These are phyloP conservation scores for Globisporangium parvum DNA, from an alignment of 352 stramenopile species.

Conservation along the genomic window DNA sequence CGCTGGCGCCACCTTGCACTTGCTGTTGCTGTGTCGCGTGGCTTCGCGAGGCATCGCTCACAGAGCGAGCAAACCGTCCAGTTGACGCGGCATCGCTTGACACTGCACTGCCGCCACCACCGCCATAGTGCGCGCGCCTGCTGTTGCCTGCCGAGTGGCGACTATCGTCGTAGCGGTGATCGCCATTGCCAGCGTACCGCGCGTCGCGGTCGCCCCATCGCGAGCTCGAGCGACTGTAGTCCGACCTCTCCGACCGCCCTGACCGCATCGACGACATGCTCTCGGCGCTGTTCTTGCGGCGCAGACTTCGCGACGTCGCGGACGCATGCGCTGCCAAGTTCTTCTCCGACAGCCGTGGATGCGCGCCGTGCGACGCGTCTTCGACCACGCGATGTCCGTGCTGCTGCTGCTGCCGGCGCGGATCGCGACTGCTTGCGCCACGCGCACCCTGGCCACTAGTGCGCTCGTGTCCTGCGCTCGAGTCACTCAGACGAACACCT, in stretches of 20 bases:
- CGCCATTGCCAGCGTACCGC: slow-evolving; percentile 1
- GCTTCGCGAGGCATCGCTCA: slow-evolving; percentile 7
- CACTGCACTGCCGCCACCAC: not conserved
- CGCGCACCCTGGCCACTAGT: not conserved
- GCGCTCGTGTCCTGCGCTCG: slow-evolving; percentile 3
- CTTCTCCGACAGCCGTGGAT: slow-evolving; percentile 13
- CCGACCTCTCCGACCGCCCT: slow-evolving; percentile 19
- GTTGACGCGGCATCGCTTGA: not conserved
- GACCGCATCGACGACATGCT: slow-evolving; percentile 47
- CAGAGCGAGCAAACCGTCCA: slow-evolving; percentile 6
- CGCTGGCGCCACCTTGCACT: not conserved
- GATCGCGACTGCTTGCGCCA: slow-evolving; percentile 6
- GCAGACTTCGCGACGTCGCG: slow-evolving; percentile 19
- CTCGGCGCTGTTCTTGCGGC: slow-evolving; percentile 49
- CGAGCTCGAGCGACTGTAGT: slow-evolving; percentile 11
- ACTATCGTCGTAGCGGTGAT: slow-evolving; percentile 12
- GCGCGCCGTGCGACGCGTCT: slow-evolving; percentile 17
- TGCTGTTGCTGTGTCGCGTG: not conserved
- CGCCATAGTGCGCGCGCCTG: not conserved
- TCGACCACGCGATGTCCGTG: slow-evolving; percentile 17
- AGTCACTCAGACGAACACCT: slow-evolving; percentile 4
- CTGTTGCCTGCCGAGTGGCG: slow-evolving; percentile 6
- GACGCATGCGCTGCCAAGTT: slow-evolving; percentile 9
- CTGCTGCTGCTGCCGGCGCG: slow-evolving; percentile 6
- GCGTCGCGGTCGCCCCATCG: slow-evolving; percentile 1